These are phyloP conservation scores for Argentina anserina DNA, from an alignment of 306 rosid species.

Conservation along the genomic window DNA sequence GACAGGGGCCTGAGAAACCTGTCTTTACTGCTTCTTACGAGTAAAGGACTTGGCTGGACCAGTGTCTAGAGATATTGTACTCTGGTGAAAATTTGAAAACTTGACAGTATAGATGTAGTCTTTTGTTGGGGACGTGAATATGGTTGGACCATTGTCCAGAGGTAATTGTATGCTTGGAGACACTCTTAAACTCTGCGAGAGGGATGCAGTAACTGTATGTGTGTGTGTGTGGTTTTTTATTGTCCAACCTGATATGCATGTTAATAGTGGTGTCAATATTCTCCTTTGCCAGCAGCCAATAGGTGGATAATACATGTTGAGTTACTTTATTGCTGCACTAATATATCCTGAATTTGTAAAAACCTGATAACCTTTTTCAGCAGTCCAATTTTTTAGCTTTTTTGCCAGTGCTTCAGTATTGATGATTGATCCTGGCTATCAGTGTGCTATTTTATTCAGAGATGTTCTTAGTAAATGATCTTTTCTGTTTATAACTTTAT, in stretches of 20 bases:
- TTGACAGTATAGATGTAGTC: background rate
- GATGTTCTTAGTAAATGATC: background rate
- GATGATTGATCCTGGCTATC: background rate
- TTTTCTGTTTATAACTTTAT: background rate
- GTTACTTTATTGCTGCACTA: background rate
- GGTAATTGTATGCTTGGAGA: background rate
- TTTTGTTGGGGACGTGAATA: background rate
- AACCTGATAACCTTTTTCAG: background rate
- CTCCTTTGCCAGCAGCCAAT: background rate
- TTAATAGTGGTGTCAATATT: background rate
- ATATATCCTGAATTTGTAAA: no score
- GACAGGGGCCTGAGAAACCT: background rate
- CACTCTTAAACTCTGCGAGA: background rate
- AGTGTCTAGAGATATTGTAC: background rate
- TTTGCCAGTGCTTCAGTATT: background rate
- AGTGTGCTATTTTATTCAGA: background rate
- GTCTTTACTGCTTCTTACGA: background rate
- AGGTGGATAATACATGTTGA: background rate
- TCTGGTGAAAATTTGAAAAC: background rate
- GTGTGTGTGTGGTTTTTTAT: background rate
- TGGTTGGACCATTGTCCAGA: background rate
- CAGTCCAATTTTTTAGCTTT: background rate
- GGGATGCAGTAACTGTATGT: background rate
- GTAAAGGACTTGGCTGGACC: background rate
- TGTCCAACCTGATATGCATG: background rate